Conservation (phyloP, 768 basidiomycete genomes). For the Amanita subjunquillea region DNA sequence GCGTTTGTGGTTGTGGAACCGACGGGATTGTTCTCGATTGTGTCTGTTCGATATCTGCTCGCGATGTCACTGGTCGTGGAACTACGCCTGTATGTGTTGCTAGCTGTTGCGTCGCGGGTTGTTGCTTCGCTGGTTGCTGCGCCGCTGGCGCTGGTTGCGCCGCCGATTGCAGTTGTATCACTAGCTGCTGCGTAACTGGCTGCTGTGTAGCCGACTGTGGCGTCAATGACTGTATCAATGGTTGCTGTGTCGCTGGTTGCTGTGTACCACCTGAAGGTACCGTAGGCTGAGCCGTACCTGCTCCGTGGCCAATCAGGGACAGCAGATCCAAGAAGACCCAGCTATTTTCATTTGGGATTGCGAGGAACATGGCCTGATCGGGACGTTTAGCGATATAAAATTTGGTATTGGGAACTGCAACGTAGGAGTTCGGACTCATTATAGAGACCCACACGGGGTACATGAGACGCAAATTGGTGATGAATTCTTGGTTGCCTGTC, state of each 20-base stretch:
- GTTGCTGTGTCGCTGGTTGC: neutral
- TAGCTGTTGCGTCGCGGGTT: neutral
- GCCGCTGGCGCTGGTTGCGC: neutral
- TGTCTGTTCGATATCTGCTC: neutral
- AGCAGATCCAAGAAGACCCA: neutral
- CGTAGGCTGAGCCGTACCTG: neutral
- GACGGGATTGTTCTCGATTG: neutral
- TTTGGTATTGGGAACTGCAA: neutral
- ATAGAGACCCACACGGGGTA: neutral
- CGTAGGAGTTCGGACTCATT: neutral
- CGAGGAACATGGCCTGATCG: neutral
- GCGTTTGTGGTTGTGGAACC: neutral
- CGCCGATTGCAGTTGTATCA: no score
- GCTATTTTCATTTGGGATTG: neutral
- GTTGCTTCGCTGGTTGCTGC: no score
- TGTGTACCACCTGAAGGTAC: neutral
- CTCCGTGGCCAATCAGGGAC: neutral
- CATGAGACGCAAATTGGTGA: neutral
- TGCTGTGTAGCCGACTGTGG: neutral
- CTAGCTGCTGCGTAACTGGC: neutral
- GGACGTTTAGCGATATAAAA: neutral
- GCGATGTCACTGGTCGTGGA: neutral
- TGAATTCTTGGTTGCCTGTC: neutral
- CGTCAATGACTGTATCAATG: no score
- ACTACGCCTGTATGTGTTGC: neutral